Conservation (phyloP, 2,329 filamentous ascomycete genomes). For the Exophiala sp. region DNA sequence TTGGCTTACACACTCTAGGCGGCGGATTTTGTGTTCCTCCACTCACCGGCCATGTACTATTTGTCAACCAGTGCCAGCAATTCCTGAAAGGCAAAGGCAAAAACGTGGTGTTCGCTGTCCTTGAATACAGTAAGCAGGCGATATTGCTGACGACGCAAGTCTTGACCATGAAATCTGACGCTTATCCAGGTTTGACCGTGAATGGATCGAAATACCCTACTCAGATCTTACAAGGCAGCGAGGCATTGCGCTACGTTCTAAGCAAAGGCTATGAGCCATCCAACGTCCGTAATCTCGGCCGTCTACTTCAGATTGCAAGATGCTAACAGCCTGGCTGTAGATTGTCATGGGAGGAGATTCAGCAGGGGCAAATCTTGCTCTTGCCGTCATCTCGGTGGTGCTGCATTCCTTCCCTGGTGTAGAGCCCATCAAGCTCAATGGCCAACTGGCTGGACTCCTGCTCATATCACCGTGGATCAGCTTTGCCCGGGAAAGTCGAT, state of each 20-base stretch:
- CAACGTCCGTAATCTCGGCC: background rate
- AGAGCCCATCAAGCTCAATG: background rate
- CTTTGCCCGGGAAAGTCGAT: background rate
- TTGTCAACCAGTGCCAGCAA: background rate
- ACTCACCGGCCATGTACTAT: constrained; percentile 8
- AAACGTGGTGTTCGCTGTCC: constrained; percentile 5
- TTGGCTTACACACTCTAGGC: background rate
- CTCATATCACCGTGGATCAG: constrained; percentile 11
- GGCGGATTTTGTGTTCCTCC: constrained; percentile 9
- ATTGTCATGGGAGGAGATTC: constrained; percentile 21
- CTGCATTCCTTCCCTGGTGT: constrained; percentile 1
- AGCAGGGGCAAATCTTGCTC: constrained; percentile 15
- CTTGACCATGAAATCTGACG: background rate
- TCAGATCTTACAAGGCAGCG: constrained; percentile 8
- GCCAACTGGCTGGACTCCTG: constrained; percentile 6
- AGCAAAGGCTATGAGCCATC: constrained; percentile 1
- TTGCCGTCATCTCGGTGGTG: constrained; percentile 7
- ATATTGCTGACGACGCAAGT: background rate
- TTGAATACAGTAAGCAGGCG: constrained; percentile 8
- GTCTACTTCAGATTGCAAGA: no score
- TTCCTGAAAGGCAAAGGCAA: background rate
- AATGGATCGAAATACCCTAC: constrained; percentile 2
- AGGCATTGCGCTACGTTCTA: constrained; percentile 6
- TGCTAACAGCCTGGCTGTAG: constrained; percentile 4
- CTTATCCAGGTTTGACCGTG: background rate